Evolutionary conservation across 306 rosid genomes (phyloP).

Genomic region (Ceratonia siliqua): DNA sequence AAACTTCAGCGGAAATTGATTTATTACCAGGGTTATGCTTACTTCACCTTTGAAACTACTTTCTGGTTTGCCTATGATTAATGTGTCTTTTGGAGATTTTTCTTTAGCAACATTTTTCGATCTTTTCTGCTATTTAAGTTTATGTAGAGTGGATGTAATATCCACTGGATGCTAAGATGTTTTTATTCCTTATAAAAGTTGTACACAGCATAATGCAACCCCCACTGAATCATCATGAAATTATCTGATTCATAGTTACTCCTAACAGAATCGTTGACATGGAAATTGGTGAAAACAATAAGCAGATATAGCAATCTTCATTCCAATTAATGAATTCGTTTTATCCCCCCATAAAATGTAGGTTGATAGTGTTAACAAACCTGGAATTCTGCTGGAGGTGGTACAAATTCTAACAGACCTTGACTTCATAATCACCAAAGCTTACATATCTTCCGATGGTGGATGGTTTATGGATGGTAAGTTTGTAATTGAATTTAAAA

Average conservation of each 20-base stretch:
- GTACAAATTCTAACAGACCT: slow-evolving; percentile 79
- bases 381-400: slow-evolving; percentile 84
- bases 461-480: slow-evolving; percentile 96
- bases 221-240: not conserved
- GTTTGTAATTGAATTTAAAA: slow-evolving; percentile 22
- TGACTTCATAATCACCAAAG: slow-evolving; percentile 78
- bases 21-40: not conserved
- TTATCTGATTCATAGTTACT: not conserved
- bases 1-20: slow-evolving; percentile 4
- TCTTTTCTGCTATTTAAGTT: slow-evolving; percentile 3
- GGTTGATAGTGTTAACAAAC: slow-evolving; percentile 81
- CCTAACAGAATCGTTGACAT: not conserved
- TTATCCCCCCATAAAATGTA: slow-evolving; percentile 18
- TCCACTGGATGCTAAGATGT: not conserved
- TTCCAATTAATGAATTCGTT: not conserved
- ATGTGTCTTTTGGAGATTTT: not conserved
- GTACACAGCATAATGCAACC: not conserved
- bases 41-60: not conserved
- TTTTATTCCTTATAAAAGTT: slow-evolving; percentile 11
- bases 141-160: not conserved
- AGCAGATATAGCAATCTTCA: not conserved
- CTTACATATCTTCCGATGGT: slow-evolving; percentile 83
- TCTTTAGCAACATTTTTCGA: not conserved
- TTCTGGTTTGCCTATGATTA: not conserved
- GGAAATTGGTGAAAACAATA: slow-evolving; percentile 24